Base-by-base conservation (phyloP, 139 green algal species). In the Chlamydomonas eustigma region DNA sequence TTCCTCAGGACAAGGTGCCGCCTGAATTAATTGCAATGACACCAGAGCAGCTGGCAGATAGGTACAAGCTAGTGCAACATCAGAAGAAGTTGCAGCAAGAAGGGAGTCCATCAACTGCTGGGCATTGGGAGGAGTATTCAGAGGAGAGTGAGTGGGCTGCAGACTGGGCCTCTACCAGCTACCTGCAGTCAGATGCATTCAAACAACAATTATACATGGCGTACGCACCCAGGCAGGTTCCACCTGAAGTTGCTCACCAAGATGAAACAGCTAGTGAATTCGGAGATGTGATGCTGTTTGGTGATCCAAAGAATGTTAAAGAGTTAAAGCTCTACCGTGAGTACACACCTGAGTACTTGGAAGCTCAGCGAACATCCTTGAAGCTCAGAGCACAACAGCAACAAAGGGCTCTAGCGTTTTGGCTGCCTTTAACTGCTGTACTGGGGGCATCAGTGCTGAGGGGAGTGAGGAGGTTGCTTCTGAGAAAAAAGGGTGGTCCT, bases 1-100 rank as follows among this genome's bases (percentile, higher is more conserved):
- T 72, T 33, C 65, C 65, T 39, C 65, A 50, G 65, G 65, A 72
- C 18, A n/a, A n/a, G 65, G 65, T 72, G 24, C 65, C 65, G 30
- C 4, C 8, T n/a, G 18, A 72, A 4, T 34, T 72, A 4, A 38
- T 72, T 6, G 65, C 39, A 18, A 6, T 72, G 65, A 72, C 33
- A 5, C 65, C 65, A 22, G 65, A 72, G 65, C 65, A 72, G 65
- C 65, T 72, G 24, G 65, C 65, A 28, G 31, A 39, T 12, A n/a
- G 65, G 5, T 72, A n/a, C n/a, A n/a, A n/a, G n/a, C n/a, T n/a
- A n/a, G n/a, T n/a, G n/a, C n/a, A n/a, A n/a, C n/a, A n/a, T n/a
- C n/a, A n/a, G n/a, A n/a, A n/a, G n/a, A n/a, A n/a, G n/a, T n/a
- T n/a, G n/a, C n/a, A n/a, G n/a, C n/a, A n/a, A n/a, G 65, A 34